A percentile compares a stretch with the other conserved stretches of the same genome.
These are phyloP conservation scores for Ogataea angusta DNA, from an alignment of 805 yeast species.

Conservation along the genomic window DNA sequence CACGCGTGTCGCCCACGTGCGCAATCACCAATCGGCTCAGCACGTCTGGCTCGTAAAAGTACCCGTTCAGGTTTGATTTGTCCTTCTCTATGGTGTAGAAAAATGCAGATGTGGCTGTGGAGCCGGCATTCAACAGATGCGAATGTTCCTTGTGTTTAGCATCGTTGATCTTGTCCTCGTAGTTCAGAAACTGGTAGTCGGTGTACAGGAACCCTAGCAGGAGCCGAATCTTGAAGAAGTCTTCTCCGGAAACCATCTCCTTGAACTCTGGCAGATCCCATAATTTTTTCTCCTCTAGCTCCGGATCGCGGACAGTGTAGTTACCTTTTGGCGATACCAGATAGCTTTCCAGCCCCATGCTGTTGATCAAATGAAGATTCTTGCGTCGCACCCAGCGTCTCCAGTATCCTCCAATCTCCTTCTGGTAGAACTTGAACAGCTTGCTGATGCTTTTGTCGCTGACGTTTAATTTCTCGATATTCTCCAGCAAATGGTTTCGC, in stretches of 20 bases:
- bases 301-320: slow-evolving; percentile 9
- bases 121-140: slow-evolving; percentile 30
- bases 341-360: slow-evolving; percentile 19
- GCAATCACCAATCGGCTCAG: slow-evolving; percentile 70
- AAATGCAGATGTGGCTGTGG: slow-evolving; percentile 36
- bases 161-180: slow-evolving; percentile 27
- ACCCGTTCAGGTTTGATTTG: slow-evolving; percentile 29
- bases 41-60: slow-evolving; percentile 64
- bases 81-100: slow-evolving; percentile 32
- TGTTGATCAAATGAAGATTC: slow-evolving; percentile 20
- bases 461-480: slow-evolving; percentile 45
- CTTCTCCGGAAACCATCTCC: slow-evolving; percentile 31
- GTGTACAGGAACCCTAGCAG: slow-evolving; percentile 63
- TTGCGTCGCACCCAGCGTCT: slow-evolving; percentile 58
- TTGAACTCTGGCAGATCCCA: slow-evolving; percentile 20
- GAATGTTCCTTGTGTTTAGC: slow-evolving; percentile 3
- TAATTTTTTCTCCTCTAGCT: slow-evolving; percentile 12
- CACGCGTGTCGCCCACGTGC: slow-evolving; percentile 91
- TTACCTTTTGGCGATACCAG: slow-evolving; percentile 7
- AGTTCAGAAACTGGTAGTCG: slow-evolving; percentile 55
- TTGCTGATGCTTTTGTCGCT: slow-evolving; percentile 35
- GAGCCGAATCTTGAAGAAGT: slow-evolving; percentile 59
- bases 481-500: slow-evolving; percentile 47
- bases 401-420: slow-evolving; percentile 83
- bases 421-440: slow-evolving; percentile 52